A percentile compares a stretch with the other conserved stretches of the same genome.
Evolutionary conservation across 2,329 filamentous ascomycete genomes (phyloP).

Genomic region (Alternaria solani): DNA sequence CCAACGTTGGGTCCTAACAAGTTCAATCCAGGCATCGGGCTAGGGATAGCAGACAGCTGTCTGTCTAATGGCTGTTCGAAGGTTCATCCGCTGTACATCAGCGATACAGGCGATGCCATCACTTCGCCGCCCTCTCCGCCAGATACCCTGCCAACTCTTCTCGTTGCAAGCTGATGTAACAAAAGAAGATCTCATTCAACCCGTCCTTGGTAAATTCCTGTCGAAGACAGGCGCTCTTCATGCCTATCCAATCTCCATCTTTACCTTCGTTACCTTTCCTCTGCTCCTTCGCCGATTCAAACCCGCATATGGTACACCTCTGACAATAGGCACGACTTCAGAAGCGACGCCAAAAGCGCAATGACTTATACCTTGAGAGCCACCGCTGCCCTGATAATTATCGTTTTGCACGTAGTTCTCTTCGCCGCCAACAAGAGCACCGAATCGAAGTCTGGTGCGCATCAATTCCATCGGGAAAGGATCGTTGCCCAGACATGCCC

Average conservation of each 20-base stretch:
- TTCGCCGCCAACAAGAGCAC: conserved; percentile 43
- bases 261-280: not conserved
- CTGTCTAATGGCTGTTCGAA: conserved; percentile 55
- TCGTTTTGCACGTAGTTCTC: conserved; percentile 36
- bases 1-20: not conserved
- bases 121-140: conserved; percentile 54
- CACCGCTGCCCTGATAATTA: conserved; percentile 26
- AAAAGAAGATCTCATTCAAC: conserved; percentile 55
- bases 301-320: conserved; percentile 37
- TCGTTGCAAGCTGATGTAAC: conserved; percentile 59
- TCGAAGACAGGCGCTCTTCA: conserved; percentile 55
- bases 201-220: conserved; percentile 57
- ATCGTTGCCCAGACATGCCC: conserved; percentile 52
- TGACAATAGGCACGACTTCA: conserved; percentile 33
- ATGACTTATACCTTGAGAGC: conserved; percentile 29
- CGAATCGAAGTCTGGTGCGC: conserved; percentile 49
- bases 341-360: conserved; percentile 45
- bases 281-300: not conserved
- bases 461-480: conserved; percentile 51
- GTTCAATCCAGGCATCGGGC: conserved; percentile 50
- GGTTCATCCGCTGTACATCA: conserved; percentile 60
- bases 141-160: conserved; percentile 53
- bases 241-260: not conserved
- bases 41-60: conserved; percentile 59
- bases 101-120: conserved; percentile 49